Percentiles rank a stretch among this genome's conserved stretches.
These are phyloP conservation scores for Wallacemonas collosoma DNA, from an alignment of 208 protist genomes.

Conservation along the genomic window DNA sequence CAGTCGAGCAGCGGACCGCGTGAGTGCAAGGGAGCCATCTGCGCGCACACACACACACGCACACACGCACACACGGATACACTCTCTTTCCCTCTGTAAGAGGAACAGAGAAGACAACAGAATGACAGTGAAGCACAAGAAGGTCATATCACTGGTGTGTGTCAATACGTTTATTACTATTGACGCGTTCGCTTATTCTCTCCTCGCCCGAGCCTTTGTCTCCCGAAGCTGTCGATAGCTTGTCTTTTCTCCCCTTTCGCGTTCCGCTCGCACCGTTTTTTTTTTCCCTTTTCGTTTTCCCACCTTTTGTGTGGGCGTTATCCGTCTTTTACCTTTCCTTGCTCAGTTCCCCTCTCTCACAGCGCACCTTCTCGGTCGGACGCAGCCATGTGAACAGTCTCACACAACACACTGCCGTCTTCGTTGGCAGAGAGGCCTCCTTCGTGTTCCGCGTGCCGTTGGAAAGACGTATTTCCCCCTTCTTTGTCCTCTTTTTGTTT, in stretches of 20 bases:
- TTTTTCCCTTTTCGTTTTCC: background rate
- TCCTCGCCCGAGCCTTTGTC: no score
- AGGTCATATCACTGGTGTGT: no score
- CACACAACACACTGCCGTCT: background rate
- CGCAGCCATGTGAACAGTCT: background rate
- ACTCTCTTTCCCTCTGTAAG: no score
- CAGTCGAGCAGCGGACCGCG: background rate
- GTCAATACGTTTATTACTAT: no score
- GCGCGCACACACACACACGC: background rate
- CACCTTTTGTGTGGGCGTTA: background rate
- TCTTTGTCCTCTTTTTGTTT: conserved; percentile 12
- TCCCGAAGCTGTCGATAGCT: background rate
- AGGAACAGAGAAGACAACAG: no score
- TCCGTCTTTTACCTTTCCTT: no score
- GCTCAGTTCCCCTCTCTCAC: no score
- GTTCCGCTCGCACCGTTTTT: background rate
- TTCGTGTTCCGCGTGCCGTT: no score
- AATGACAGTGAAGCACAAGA: no score
- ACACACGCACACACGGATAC: background rate
- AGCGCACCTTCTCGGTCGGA: no score
- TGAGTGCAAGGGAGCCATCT: background rate
- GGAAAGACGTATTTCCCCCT: background rate
- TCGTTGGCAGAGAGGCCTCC: no score
- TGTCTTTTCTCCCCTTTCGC: background rate
- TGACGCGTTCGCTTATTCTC: no score